Conservation (phyloP, 371 early-diverging fungal genomes). For the Syncephalastrum sp. region DNA sequence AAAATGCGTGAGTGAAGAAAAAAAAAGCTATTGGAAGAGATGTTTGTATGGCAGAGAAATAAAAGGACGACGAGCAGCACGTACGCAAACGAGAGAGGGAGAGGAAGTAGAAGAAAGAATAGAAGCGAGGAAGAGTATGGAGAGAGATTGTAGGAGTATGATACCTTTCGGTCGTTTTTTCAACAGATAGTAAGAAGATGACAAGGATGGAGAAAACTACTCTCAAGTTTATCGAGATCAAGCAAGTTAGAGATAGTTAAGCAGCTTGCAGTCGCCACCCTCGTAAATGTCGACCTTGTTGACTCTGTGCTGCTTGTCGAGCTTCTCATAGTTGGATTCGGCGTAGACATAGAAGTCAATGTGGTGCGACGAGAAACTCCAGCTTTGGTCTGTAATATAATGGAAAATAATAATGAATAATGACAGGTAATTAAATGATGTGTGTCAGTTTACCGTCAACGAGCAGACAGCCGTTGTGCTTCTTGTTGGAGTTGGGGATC, state of each 20-base stretch:
- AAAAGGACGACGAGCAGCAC: too few relatives aligned
- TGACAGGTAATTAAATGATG: background rate
- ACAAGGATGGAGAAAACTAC: too few relatives aligned
- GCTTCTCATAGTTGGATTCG: conserved; percentile 28
- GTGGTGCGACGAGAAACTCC: conserved; percentile 45
- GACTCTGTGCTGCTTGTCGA: conserved; percentile 33
- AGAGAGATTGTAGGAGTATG: too few relatives aligned
- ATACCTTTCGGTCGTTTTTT: too few relatives aligned
- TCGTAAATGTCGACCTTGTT: conserved; percentile 43
- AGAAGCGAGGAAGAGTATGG: too few relatives aligned
- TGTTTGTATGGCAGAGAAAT: too few relatives aligned
- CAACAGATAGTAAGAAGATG: too few relatives aligned
- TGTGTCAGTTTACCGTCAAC: conserved; percentile 35
- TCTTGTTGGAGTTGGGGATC: conserved; percentile 39
- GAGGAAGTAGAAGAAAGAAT: too few relatives aligned
- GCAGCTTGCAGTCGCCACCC: conserved; percentile 45
- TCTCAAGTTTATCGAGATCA: too few relatives aligned
- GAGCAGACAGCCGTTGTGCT: conserved; percentile 51
- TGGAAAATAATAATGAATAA: background rate
- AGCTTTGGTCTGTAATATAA: conserved; percentile 37
- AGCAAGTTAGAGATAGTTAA: conserved; percentile 32
- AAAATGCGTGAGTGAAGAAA: too few relatives aligned
- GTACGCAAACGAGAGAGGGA: too few relatives aligned
- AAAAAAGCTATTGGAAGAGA: too few relatives aligned
- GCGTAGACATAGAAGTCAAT: conserved; percentile 48